A percentile compares a stretch with the other conserved stretches of the same genome.
phyloP scores from a whole-genome alignment of 2,329 filamentous ascomycete genomes.

The Botryosphaeria agaves region DNA sequence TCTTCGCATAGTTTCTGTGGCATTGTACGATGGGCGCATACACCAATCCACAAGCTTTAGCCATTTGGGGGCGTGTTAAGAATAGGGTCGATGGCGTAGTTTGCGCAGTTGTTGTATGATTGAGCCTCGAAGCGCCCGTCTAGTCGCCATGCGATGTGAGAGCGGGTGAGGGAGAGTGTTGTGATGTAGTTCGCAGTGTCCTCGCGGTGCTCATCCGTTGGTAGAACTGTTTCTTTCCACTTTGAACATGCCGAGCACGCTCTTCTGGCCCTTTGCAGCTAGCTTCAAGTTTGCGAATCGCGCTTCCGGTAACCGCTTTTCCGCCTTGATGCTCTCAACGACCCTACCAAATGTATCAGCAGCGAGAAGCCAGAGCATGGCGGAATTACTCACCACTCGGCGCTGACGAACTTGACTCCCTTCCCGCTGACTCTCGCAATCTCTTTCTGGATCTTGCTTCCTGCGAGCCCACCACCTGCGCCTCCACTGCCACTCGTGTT shows the following conservation, averaged over 20 bases:
- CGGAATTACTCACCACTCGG: conserved; percentile 78
- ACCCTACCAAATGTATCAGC: conserved; percentile 29
- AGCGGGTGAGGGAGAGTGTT: too few species aligned
- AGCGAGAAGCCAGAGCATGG: conserved; percentile 3
- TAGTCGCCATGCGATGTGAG: too few species aligned
- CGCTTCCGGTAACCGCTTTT: conserved; percentile 57
- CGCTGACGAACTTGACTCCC: conserved; percentile 60
- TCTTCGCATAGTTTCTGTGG: too few species aligned
- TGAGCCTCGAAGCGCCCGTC: too few species aligned
- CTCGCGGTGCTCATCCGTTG: too few species aligned
- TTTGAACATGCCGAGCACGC: conserved; percentile 42
- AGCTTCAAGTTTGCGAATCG: conserved; percentile 49
- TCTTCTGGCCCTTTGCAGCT: conserved; percentile 43
- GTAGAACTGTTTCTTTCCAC: too few species aligned
- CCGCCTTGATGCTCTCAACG: conserved; percentile 64
- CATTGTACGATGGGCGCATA: too few species aligned
- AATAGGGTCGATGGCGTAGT: too few species aligned
- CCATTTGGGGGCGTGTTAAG: too few species aligned
- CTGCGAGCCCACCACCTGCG: conserved; percentile 58
- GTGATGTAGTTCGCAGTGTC: too few species aligned
- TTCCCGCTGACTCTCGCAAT: conserved; percentile 49
- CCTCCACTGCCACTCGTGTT: conserved; percentile 32
- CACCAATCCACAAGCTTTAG: too few species aligned
- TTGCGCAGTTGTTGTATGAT: too few species aligned
- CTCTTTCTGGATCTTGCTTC: conserved; percentile 67